phyloP scores from a whole-genome alignment of 345 rosid genomes.

The Orychophragmus violaceus region DNA sequence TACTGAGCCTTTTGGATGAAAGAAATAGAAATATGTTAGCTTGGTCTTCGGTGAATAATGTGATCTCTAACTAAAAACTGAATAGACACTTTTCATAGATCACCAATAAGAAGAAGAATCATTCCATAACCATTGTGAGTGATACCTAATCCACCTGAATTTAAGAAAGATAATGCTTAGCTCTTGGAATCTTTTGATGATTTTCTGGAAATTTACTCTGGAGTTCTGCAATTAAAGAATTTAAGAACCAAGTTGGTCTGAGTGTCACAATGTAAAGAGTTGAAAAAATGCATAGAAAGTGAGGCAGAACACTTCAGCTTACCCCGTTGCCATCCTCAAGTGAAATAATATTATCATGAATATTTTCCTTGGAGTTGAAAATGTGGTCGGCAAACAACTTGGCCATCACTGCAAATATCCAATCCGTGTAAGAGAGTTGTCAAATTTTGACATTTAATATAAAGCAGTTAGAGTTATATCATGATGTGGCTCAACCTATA shows the following conservation, averaged over 20 bases:
- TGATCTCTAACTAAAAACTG: no score
- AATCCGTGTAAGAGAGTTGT: background rate
- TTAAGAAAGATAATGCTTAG: no score
- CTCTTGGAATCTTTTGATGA: slow-evolving; percentile 53
- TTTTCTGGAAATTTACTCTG: slow-evolving; percentile 34
- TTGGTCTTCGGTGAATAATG: no score
- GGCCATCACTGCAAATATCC: slow-evolving; percentile 42
- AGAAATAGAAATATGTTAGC: no score
- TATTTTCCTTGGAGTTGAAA: slow-evolving; percentile 62
- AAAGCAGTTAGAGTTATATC: background rate
- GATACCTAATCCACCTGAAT: no score
- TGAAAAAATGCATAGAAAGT: background rate
- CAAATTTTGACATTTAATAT: no score
- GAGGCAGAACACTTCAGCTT: slow-evolving; percentile 7
- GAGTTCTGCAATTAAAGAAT: slow-evolving; percentile 41
- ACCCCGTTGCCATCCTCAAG: slow-evolving; percentile 42
- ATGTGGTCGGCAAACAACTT: slow-evolving; percentile 48
- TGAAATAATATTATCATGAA: slow-evolving; percentile 42
- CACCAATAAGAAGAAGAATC: no score
- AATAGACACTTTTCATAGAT: no score
- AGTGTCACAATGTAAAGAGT: background rate
- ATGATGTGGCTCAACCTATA: background rate
- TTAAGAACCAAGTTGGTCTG: background rate
- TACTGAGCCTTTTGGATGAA: no score
- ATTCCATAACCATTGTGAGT: no score